These are phyloP conservation scores for Tuber brumale DNA, from an alignment of 495 filamentous ascomycete species.

Conservation along the genomic window DNA sequence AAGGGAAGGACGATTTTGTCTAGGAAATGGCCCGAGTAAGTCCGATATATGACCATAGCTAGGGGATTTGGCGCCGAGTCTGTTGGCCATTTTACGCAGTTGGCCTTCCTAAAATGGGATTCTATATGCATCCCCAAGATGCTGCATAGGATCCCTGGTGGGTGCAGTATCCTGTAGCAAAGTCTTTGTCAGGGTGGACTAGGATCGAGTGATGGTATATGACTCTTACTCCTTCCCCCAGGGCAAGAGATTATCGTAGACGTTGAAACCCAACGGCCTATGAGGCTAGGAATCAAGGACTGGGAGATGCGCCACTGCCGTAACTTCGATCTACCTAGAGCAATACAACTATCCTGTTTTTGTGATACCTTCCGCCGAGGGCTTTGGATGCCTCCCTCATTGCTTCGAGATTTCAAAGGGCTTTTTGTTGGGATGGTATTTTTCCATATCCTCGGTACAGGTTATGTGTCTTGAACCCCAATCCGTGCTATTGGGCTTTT, in stretches of 20 bases:
- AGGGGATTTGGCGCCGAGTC: neutral
- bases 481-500: neutral
- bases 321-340: neutral
- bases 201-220: neutral
- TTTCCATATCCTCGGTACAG: neutral
- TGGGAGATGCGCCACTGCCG: neutral
- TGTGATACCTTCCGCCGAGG: neutral
- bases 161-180: neutral
- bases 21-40: neutral
- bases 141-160: neutral
- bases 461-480: neutral
- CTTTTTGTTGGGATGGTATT: neutral
- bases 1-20: neutral
- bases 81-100: neutral
- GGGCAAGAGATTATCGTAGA: neutral
- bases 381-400: neutral
- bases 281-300: neutral
- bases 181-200: neutral
- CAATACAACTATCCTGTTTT: neutral
- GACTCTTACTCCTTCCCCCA: neutral
- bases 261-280: neutral
- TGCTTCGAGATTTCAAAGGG: neutral
- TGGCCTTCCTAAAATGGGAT: neutral
- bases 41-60: neutral
- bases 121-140: neutral